Evolutionary conservation across 192 early-diverging fungal genomes (phyloP).

Genomic region (Gaertneriomyces sp.): DNA sequence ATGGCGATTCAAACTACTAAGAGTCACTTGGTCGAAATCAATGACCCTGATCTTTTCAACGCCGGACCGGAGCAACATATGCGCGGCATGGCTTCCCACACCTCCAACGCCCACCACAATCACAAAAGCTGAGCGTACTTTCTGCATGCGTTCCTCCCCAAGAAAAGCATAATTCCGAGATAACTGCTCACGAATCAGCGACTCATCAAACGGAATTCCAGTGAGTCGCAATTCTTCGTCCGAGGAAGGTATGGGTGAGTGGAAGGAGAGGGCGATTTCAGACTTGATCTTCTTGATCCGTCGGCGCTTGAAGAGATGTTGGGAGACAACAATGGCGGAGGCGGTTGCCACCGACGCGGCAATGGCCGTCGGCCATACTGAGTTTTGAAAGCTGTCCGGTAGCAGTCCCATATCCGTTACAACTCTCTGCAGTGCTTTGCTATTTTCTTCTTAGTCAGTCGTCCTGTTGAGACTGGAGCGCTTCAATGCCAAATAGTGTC

Average conservation of each 20-base stretch:
- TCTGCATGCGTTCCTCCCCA: constrained; percentile 60
- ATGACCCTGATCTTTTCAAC: constrained; percentile 81
- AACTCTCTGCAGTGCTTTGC: too few species aligned
- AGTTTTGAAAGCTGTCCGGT: too few species aligned
- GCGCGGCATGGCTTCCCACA: constrained; percentile 66
- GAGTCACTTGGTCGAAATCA: constrained; percentile 96
- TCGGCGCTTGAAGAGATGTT: constrained; percentile 8
- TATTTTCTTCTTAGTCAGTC: too few species aligned
- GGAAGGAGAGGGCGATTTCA: constrained; percentile 9
- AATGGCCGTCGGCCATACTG: background rate
- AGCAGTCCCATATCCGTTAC: too few species aligned
- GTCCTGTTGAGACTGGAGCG: too few species aligned
- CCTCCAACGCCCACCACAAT: constrained; percentile 95
- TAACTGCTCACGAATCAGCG: constrained; percentile 80
- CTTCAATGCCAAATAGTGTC: too few species aligned
- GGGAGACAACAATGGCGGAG: constrained; percentile 12
- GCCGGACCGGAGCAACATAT: constrained; percentile 88
- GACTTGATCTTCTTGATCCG: constrained; percentile 13
- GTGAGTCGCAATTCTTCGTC: background rate
- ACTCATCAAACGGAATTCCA: constrained; percentile 43
- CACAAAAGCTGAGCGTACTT: constrained; percentile 78
- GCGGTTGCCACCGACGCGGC: constrained; percentile 19
- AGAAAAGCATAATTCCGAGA: constrained; percentile 84
- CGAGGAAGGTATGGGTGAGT: background rate
- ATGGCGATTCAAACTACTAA: constrained; percentile 91